phyloP scores from a whole-genome alignment of 805 yeast genomes.

The Komagataella populi region DNA sequence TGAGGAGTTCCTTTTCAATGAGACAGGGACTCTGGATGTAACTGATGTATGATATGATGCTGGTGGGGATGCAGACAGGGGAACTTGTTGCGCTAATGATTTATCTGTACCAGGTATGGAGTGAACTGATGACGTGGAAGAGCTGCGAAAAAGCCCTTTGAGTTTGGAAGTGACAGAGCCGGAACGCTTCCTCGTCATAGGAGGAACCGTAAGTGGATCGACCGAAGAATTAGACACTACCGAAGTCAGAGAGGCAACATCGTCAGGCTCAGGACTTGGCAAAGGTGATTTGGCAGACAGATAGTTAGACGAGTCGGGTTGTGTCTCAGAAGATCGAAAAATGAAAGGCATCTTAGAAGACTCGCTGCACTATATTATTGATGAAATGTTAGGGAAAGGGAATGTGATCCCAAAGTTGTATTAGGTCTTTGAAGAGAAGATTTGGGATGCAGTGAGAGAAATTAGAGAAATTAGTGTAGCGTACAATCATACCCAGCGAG shows the following conservation, averaged over 20 bases:
- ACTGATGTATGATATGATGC: neutral
- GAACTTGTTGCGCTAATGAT: neutral
- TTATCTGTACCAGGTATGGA: neutral
- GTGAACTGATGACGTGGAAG: neutral
- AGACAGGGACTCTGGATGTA: neutral
- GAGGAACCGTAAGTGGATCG: neutral
- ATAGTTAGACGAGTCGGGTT: neutral
- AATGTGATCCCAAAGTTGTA: neutral
- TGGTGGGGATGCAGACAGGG: neutral
- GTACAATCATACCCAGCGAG: neutral
- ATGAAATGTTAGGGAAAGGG: neutral
- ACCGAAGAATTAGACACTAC: neutral
- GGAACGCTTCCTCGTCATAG: neutral
- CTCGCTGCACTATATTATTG: neutral
- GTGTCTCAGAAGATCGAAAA: neutral
- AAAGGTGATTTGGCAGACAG: neutral
- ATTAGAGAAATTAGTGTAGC: conserved; percentile 1
- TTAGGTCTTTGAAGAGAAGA: neutral
- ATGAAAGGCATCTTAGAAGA: neutral
- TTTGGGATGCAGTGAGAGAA: neutral
- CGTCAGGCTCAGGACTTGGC: neutral
- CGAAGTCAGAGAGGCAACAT: neutral
- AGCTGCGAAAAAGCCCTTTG: neutral
- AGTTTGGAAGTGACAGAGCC: neutral
- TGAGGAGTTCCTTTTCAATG: neutral